These are phyloP conservation scores for Bonia amplexicaulis DNA, from an alignment of 176 grass and related monocot species.

Conservation along the genomic window DNA sequence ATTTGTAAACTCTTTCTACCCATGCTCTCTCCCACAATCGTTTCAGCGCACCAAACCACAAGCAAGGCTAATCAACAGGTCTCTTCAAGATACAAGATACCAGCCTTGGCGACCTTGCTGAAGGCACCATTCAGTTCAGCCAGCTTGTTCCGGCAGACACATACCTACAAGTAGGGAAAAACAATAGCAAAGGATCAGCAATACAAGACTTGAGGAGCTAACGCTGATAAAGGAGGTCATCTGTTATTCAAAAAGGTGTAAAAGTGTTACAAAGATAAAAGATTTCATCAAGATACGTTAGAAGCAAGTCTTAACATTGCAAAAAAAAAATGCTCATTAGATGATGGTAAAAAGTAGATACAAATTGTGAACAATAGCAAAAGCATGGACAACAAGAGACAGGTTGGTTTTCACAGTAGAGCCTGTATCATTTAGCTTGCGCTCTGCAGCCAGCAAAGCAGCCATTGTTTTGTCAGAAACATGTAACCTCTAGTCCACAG, in stretches of 20 bases:
- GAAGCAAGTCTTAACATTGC: not conserved
- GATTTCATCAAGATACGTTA: not conserved
- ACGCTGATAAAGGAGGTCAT: not conserved
- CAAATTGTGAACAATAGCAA: slow-evolving; percentile 1
- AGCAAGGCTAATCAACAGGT: slow-evolving; percentile 8
- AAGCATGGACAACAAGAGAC: slow-evolving; percentile 35
- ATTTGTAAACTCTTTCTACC: too few relatives aligned
- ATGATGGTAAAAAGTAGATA: slow-evolving; percentile 13
- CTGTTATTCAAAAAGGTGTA: not conserved
- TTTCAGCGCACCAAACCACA: slow-evolving; percentile 46
- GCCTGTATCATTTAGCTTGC: slow-evolving; percentile 86
- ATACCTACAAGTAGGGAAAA: slow-evolving; percentile 56
- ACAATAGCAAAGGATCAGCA: slow-evolving; percentile 14
- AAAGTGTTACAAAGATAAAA: not conserved
- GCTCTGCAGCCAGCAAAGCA: slow-evolving; percentile 74
- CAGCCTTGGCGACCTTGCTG: slow-evolving; percentile 67
- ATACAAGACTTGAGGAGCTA: not conserved
- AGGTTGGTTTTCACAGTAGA: slow-evolving; percentile 87
- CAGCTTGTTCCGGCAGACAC: slow-evolving; percentile 91
- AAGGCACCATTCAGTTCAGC: slow-evolving; percentile 76
- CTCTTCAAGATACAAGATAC: not conserved
- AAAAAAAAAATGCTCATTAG: not conserved
- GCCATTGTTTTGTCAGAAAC: slow-evolving; percentile 26
- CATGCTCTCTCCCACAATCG: slow-evolving; percentile 10
- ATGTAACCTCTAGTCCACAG: slow-evolving; percentile 80